phyloP scores from a whole-genome alignment of 83 land plant species.

The Diphasiastrum complanatum region DNA sequence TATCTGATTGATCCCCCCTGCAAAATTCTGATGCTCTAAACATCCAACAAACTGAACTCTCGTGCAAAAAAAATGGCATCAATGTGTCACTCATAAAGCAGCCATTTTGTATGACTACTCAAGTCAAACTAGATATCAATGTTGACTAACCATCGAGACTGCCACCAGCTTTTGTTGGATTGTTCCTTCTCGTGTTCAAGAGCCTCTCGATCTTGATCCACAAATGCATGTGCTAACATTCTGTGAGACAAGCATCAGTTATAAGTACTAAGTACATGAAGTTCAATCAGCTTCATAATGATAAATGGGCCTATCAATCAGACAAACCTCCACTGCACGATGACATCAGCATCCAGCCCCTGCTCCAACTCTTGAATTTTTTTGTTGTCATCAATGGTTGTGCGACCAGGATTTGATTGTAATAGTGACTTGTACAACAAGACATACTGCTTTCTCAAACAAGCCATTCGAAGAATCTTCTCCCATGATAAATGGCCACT shows the following conservation, averaged over 20 bases:
- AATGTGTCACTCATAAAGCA: too few relatives aligned
- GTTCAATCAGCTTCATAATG: too few relatives aligned
- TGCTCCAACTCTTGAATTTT: conserved; percentile 71
- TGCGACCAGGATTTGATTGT: conserved; percentile 52
- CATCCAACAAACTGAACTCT: not conserved
- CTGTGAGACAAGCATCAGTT: conserved; percentile 33
- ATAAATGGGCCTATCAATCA: too few relatives aligned
- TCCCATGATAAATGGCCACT: conserved; percentile 93
- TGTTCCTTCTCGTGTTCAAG: conserved; percentile 29
- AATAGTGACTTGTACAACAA: conserved; percentile 66
- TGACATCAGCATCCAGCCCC: conserved; percentile 69
- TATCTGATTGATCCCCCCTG: conserved; percentile 51
- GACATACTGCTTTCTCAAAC: conserved; percentile 63
- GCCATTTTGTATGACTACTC: too few relatives aligned
- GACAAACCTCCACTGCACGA: conserved; percentile 90
- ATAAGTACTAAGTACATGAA: conserved; percentile 6
- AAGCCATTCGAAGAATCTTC: conserved; percentile 50
- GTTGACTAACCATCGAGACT: conserved; percentile 59
- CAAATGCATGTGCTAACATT: conserved; percentile 89
- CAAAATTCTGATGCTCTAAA: not conserved
- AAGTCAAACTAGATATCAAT: not conserved
- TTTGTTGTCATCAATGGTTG: conserved; percentile 60
- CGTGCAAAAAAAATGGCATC: too few relatives aligned
- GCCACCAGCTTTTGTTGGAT: conserved; percentile 70
- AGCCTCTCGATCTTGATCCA: conserved; percentile 52